phyloP scores from a whole-genome alignment of 352 stramenopile species.

The Stramenopiles sp. region DNA sequence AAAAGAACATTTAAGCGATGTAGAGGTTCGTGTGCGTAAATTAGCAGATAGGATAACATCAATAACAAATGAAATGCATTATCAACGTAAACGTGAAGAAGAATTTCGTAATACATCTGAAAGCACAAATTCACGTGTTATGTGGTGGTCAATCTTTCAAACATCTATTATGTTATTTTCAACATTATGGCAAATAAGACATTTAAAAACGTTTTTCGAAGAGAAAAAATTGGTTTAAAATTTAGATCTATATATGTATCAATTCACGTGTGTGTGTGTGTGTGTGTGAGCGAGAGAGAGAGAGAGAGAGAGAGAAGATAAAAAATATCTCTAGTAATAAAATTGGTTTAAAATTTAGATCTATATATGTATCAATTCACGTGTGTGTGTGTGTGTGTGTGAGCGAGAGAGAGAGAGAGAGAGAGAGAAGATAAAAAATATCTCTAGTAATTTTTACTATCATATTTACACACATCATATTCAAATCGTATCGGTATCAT shows the following conservation, averaged over 20 bases:
- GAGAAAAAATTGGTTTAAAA: constrained; percentile 56
- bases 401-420: too few relatives aligned
- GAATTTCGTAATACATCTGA: constrained; percentile 43
- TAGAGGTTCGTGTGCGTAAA: constrained; percentile 50
- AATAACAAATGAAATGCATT: constrained; percentile 56
- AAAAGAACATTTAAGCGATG: constrained; percentile 50
- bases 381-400: too few relatives aligned
- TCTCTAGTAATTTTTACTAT: too few relatives aligned
- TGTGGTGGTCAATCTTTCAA: constrained; percentile 54
- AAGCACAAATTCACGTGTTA: constrained; percentile 44
- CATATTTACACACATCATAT: too few relatives aligned
- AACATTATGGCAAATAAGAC: constrained; percentile 45
- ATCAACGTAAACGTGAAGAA: constrained; percentile 41
- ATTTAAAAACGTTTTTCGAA: constrained; percentile 51
- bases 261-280: too few relatives aligned
- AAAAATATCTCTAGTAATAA: too few relatives aligned
- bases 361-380: not conserved
- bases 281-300: too few relatives aligned
- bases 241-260: not conserved
- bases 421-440: too few relatives aligned
- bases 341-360: constrained; percentile 35
- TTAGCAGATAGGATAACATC: constrained; percentile 43
- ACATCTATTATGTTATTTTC: constrained; percentile 41
- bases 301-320: too few relatives aligned
- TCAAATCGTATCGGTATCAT: too few relatives aligned